Conservation (phyloP, 2,329 filamentous ascomycete species). For the Alternaria sp. region DNA sequence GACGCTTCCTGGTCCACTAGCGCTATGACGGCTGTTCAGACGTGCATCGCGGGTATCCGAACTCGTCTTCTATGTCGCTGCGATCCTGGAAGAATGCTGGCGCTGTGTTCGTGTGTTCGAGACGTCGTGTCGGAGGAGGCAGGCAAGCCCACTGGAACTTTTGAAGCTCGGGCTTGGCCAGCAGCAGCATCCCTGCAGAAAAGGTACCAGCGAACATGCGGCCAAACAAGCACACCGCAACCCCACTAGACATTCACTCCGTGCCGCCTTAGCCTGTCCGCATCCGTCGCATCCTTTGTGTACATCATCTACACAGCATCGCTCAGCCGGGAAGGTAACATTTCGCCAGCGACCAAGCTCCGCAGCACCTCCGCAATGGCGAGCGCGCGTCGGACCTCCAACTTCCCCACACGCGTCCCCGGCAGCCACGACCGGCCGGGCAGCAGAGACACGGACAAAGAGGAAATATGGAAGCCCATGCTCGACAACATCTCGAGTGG, state of each 20-base stretch:
- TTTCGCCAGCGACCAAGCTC: conserved; percentile 16
- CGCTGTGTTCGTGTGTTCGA: not conserved
- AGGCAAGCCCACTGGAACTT: conserved; percentile 16
- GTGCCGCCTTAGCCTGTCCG: conserved; percentile 17
- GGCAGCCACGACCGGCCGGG: conserved; percentile 41
- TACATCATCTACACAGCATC: not conserved
- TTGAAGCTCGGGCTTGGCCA: conserved; percentile 41
- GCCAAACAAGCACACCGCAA: conserved; percentile 27
- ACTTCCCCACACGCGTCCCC: conserved; percentile 36
- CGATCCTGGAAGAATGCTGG: not conserved
- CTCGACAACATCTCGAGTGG: conserved; percentile 88
- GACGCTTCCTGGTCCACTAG: not conserved
- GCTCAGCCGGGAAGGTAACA: not conserved
- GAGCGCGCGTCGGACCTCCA: conserved; percentile 38
- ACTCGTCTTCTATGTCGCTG: not conserved
- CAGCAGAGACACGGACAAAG: conserved; percentile 71
- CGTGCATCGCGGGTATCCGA: not conserved
- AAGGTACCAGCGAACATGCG: conserved; percentile 33
- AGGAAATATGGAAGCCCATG: conserved; percentile 94
- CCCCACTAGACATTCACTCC: conserved; percentile 23
- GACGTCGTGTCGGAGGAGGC: not conserved
- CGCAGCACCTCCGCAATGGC: conserved; percentile 44
- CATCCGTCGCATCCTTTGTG: not conserved
- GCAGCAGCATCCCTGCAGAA: conserved; percentile 34
- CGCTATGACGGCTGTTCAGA: not conserved